Evolutionary conservation across 2,329 filamentous ascomycete species (phyloP), one percentile per base, ranked within the genome.

Genomic region (Fusarium hainanense): DNA sequence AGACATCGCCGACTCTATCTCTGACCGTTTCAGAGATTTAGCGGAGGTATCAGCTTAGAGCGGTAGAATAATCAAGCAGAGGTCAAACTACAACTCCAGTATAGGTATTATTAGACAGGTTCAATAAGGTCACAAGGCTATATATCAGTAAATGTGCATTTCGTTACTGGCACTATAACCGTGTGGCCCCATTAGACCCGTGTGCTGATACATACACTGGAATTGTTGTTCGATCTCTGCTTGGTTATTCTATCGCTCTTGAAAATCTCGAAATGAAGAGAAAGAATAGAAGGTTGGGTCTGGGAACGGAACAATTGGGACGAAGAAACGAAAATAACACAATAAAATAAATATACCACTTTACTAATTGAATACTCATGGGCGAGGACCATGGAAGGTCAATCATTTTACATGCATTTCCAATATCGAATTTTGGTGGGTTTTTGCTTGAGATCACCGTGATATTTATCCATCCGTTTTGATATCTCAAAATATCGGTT

Each of bases 281-380:
- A 32, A 21, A 40, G n/a, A n/a, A 54, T 56, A 65, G 34, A 56
- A 16, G 30, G 47, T 51, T 20, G 21, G 10, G 3, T 18, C 28
- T 28, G 27, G 20, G 32, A 40, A 48, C 7, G 20, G 32, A 44
- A 30, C 32, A 41, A 37, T 14, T 42, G 30, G n/a, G 40, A 56
- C 27, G 16, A 70, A 58, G 30, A 32, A 61, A 66, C 25, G 43
- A 67, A 60, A 28, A 23, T 37, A 54, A 21, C 55, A 25, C 23
- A 56, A 49, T 54, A 50, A 44, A 55, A 25, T 21, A 43, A 12
- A 43, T 18, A 12, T 10, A 28, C 4, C 6, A 30, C 3, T 41
- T 49, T n/a, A 63, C 13, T 21, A 3, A 41, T 52, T 52, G 7
- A 28, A 18, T 4, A 21, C n/a, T 11, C 23, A 3, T 18, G 14